Evolutionary conservation across 2,329 filamentous ascomycete genomes (phyloP), one percentile per base, ranked within the genome.

Genomic region (Metarhizium brunneum): DNA sequence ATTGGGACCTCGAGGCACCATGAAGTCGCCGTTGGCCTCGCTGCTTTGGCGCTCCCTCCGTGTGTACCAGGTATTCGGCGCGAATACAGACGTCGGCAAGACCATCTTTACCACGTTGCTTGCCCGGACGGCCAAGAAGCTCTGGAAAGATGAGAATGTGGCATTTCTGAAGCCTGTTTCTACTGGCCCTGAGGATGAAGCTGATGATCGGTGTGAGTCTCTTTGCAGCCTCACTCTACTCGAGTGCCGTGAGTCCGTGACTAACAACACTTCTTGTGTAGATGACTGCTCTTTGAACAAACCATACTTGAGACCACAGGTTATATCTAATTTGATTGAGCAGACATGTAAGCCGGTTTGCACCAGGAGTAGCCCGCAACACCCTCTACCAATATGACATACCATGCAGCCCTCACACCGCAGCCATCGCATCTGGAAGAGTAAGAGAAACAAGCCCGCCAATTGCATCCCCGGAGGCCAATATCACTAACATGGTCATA

Each of bases 31-130:
- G 30, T 70, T 83, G 53, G 77, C 82, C 50, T 78, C 83, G 53
- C 75, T 83, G 50, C 75, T 91, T 42, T 89, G 85, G 82, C 83
- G 85, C 58, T 81, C 80, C 8, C 75, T 92, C 54, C 82, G 83
- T 58, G 77, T 83, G 13, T 81, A 88, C 62, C 89, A 94, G 69
- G 75, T 95, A 42, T 95, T 88, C 64, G 90, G 90, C 32, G 87
- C 90, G 50, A 94, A 92, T 64, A 94, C 90, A 0, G 83, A 88
- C 61, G 88, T 94, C 30, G 90, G 90, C 60, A 95, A 95, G 75
- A 95, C 90, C 0, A 82, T 95, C 36, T 80, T 91, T 56, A 86
- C 87, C 2, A 90, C 88, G 0, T 70, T 90, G 13, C 74, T 95
- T 3, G 87, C 83, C 67, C 84, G 81, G 59, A 80, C 85, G 8